A percentile compares a stretch with the other conserved stretches of the same genome.
phyloP scores from a whole-genome alignment of 192 early-diverging fungal genomes.

The Cladochytrium replicatum region DNA sequence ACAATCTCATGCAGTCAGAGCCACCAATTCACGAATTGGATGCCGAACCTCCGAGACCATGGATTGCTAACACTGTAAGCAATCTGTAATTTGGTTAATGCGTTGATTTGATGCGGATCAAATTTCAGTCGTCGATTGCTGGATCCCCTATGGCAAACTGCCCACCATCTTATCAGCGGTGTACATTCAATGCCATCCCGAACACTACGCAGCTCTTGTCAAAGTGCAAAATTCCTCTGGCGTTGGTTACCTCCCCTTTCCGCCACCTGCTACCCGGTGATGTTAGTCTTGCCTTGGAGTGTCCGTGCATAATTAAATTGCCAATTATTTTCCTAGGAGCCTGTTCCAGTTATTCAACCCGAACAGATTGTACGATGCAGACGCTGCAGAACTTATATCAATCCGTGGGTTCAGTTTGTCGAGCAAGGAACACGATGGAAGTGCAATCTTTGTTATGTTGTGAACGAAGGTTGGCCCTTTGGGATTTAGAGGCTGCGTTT shows the following conservation, averaged over 20 bases:
- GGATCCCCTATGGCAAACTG: constrained; percentile 50
- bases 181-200: constrained; percentile 83
- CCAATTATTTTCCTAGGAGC: constrained; percentile 29
- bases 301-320: neutral
- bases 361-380: constrained; percentile 87
- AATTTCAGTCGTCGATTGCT: constrained; percentile 29
- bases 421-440: constrained; percentile 94
- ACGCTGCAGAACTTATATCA: constrained; percentile 91
- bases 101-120: neutral
- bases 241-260: constrained; percentile 84
- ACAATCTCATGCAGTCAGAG: neutral
- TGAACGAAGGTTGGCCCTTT: constrained; percentile 64
- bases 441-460: constrained; percentile 88
- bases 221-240: constrained; percentile 86
- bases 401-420: constrained; percentile 90
- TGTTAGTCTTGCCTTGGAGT: constrained; percentile 25
- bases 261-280: constrained; percentile 61
- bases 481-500: neutral
- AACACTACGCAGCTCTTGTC: constrained; percentile 67
- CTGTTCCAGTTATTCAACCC: constrained; percentile 82
- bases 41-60: neutral
- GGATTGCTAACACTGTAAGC: neutral
- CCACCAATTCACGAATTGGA: neutral
- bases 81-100: neutral
- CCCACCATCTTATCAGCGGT: constrained; percentile 72